A percentile compares a stretch with the other conserved stretches of the same genome.
Conservation (phyloP, 2,329 filamentous ascomycete genomes). For the Bipolaris oryzae region DNA sequence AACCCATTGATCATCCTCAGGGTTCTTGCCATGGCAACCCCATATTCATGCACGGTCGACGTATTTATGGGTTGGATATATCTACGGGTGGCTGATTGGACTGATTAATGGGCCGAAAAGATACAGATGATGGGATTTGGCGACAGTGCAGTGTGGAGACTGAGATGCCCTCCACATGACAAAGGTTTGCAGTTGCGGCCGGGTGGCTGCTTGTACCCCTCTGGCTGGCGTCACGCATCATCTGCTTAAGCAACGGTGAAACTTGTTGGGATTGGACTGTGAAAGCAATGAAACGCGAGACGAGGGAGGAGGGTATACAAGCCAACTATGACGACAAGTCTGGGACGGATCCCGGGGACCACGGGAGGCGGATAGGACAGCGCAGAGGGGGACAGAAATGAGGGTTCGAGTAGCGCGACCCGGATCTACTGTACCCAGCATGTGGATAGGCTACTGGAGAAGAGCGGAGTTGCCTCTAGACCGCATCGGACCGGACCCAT, state of each 20-base stretch:
- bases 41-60: conserved; percentile 10
- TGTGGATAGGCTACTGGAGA: conserved; percentile 23
- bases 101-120: not conserved
- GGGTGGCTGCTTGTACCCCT: not conserved
- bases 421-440: conserved; percentile 20
- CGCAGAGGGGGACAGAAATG: conserved; percentile 14
- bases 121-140: not conserved
- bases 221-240: not conserved
- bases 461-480: conserved; percentile 16
- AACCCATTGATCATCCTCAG: conserved; percentile 19
- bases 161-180: not conserved
- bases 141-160: not conserved
- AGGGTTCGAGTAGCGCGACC: conserved; percentile 22
- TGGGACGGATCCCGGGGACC: conserved; percentile 18
- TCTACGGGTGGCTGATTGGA: not conserved
- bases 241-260: conserved; percentile 3
- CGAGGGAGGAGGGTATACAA: not conserved
- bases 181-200: not conserved
- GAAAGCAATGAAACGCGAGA: conserved; percentile 6
- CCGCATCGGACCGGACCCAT: conserved; percentile 8
- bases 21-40: conserved; percentile 8
- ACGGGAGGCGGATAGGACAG: conserved; percentile 15
- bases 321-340: conserved; percentile 1
- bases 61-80: not conserved
- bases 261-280: not conserved